These are phyloP conservation scores for Curvularia spicifera DNA, from an alignment of 2,329 filamentous ascomycete species.

Conservation along the genomic window DNA sequence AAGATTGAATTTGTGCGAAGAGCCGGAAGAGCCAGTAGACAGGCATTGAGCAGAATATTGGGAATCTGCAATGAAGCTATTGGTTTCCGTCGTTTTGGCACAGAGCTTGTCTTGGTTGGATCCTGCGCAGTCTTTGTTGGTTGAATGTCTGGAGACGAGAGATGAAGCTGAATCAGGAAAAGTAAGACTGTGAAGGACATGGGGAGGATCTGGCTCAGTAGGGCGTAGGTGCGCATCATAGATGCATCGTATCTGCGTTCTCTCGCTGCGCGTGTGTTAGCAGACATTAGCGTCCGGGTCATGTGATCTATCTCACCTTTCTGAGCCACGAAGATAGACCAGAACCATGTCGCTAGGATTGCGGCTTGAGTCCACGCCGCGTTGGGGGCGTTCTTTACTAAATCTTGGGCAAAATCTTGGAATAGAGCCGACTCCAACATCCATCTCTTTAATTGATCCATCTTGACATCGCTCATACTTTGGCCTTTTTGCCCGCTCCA, in stretches of 20 bases:
- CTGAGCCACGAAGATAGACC: constrained; percentile 38
- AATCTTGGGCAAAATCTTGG: constrained; percentile 37
- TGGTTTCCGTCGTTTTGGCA: constrained; percentile 13
- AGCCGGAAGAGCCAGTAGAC: constrained; percentile 30
- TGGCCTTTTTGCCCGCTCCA: constrained; percentile 26
- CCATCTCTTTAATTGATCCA: constrained; percentile 29
- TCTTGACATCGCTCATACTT: constrained; percentile 1
- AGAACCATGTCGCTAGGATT: constrained; percentile 39
- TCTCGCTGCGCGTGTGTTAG: constrained; percentile 23
- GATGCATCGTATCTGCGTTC: constrained; percentile 15
- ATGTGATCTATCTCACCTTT: constrained; percentile 25
- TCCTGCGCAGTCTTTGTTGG: background rate
- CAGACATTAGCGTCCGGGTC: background rate
- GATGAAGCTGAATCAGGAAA: constrained; percentile 38
- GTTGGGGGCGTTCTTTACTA: constrained; percentile 34
- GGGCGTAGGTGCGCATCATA: constrained; percentile 31
- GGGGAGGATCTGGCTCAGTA: constrained; percentile 40
- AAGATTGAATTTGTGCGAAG: constrained; percentile 28
- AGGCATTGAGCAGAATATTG: constrained; percentile 36
- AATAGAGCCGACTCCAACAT: constrained; percentile 40
- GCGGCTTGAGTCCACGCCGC: constrained; percentile 36
- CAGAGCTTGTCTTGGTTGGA: background rate
- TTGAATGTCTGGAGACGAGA: constrained; percentile 25
- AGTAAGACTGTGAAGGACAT: constrained; percentile 36
- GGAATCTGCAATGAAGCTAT: constrained; percentile 31